phyloP scores from a whole-genome alignment of 352 stramenopile species.

The Phytopythium chamaehyphon region DNA sequence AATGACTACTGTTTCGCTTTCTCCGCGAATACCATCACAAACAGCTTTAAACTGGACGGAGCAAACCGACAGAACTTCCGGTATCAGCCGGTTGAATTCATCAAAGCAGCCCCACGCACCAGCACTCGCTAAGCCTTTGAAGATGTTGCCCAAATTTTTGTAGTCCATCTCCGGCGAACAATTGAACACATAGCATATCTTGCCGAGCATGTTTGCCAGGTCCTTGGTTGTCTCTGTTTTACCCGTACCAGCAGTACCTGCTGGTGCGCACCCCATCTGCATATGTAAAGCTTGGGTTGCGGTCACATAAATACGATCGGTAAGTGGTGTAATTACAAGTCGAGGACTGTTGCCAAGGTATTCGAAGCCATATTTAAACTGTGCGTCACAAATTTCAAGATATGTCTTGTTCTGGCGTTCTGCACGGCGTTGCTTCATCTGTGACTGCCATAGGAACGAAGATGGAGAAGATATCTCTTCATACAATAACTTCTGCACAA shows the following conservation, averaged over 20 bases:
- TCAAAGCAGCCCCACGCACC: conserved; percentile 96
- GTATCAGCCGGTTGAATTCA: conserved; percentile 93
- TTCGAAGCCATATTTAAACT: conserved; percentile 94
- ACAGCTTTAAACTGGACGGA: conserved; percentile 95
- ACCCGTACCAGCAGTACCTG: conserved; percentile 85
- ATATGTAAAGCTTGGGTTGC: conserved; percentile 93
- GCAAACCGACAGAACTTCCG: conserved; percentile 91
- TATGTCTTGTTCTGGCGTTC: conserved; percentile 48
- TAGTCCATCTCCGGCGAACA: conserved; percentile 96
- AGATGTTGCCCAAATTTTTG: conserved; percentile 94
- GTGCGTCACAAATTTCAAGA: conserved; percentile 90
- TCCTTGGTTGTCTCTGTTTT: conserved; percentile 97
- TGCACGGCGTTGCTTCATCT: conserved; percentile 83
- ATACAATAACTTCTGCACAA: conserved; percentile 90
- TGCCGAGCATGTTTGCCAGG: conserved; percentile 90
- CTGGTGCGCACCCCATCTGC: conserved; percentile 93
- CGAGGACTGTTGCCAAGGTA: conserved; percentile 93
- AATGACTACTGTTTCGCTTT: conserved; percentile 83
- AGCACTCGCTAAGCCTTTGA: conserved; percentile 91
- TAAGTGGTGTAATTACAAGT: conserved; percentile 93
- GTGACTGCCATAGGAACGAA: conserved; percentile 92
- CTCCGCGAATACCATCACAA: conserved; percentile 90
- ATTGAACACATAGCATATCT: conserved; percentile 94
- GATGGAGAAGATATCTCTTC: conserved; percentile 66
- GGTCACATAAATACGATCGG: conserved; percentile 95